Base-by-base conservation (phyloP, 129 eudicot genomes). In the sunflower (Helianthus annuus) region DNA sequence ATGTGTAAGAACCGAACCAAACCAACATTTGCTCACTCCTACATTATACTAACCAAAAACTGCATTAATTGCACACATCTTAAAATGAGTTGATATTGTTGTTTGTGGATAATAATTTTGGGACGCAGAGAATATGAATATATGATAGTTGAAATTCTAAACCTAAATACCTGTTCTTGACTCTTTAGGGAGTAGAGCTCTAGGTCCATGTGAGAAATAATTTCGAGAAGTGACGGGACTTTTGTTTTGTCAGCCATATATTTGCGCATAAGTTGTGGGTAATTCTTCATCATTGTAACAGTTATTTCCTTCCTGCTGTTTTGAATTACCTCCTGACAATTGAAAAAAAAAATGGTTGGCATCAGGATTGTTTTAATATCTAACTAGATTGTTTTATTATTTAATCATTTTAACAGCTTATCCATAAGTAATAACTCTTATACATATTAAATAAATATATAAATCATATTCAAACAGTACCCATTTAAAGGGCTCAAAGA, bases 151-250 rank as follows among this genome's bases (percentile, higher is more conserved):
- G 36, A 42, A 27, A 70, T 29, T 10, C 48, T 51, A 24, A 40
- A 61, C 64, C 39, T 12, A 48, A 53, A 40, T 40, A 95, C 99
- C 97, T 95, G 91, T 73, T 95, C 99, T 64, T 95, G 96, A 67
- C 99, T 86, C 80, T 95, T 88, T 59, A 95, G 80, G 72, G 97
- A 95, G 83, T 95, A 95, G 60, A 95, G 94, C 75, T 95, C 95
- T 52, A 95, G 94, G 65, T 95, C 82, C 91, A 88, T 91, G 79
- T 88, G 76, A 61, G 72, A 51, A 57, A 91, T 80, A 64, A 90
- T 83, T 72, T 91, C 97, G 66, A 95, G 78, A 13, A 95, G 85
- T 8, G 91, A 78, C 6, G 97, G 89, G 19, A 91, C 89, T 88
- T 95, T 95, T 68, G 84, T 85, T 75, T 86, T 88, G 82, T 95